Evolutionary conservation across 371 early-diverging fungal species (phyloP).

Genomic region (Apophysomyces ossiformis): DNA sequence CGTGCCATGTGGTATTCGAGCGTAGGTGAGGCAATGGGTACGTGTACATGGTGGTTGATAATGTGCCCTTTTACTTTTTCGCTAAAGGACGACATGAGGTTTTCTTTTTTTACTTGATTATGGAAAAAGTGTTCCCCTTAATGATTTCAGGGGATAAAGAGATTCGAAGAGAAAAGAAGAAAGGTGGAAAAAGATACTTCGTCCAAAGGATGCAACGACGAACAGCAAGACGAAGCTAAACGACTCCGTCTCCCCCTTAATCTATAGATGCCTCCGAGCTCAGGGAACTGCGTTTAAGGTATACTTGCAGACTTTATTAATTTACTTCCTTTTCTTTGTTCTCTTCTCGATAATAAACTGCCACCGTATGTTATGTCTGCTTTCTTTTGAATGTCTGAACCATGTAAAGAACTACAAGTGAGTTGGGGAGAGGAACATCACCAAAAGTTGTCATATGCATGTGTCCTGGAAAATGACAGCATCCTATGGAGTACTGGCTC

Average conservation of each 20-base stretch:
- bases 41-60: constrained; percentile 1
- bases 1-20: not conserved
- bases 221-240: not conserved
- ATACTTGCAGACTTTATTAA: not conserved
- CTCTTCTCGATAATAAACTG: too few relatives aligned
- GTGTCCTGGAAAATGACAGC: too few relatives aligned
- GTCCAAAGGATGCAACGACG: constrained; percentile 3
- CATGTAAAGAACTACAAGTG: too few relatives aligned
- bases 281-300: not conserved
- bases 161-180: not conserved
- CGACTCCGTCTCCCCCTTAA: constrained; percentile 7
- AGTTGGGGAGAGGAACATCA: too few relatives aligned
- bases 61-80: constrained; percentile 9
- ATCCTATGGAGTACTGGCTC: too few relatives aligned
- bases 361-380: too few relatives aligned
- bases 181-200: not conserved
- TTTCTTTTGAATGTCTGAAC: too few relatives aligned
- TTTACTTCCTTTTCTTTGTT: not conserved
- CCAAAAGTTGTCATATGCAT: too few relatives aligned
- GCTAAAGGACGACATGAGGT: not conserved
- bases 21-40: not conserved
- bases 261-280: not conserved
- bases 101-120: not conserved
- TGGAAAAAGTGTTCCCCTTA: not conserved
- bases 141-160: constrained; percentile 4